Evolutionary conservation across 805 yeast species (phyloP).

Genomic region (Nakazawaea pomicola): DNA sequence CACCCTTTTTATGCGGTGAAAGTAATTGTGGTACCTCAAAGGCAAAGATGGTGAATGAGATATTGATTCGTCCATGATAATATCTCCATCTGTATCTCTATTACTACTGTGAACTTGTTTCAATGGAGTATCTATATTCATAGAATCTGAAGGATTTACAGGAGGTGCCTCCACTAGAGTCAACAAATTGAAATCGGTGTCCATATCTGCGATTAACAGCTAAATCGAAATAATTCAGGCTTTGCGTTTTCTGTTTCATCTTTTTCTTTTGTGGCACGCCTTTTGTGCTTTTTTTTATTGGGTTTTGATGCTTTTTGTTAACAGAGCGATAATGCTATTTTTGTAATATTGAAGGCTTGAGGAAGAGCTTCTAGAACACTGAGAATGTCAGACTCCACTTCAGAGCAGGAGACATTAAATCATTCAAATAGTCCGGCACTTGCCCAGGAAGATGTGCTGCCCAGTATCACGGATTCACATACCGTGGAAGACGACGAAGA

Average conservation of each 20-base stretch:
- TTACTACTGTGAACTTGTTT: not conserved
- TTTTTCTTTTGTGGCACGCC: conserved; percentile 1
- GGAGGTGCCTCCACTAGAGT: conserved; percentile 2
- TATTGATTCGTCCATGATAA: conserved; percentile 13
- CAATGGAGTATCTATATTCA: conserved; percentile 7
- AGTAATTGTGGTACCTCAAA: conserved; percentile 10
- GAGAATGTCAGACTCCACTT: conserved; percentile 4
- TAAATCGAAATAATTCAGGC: conserved; percentile 7
- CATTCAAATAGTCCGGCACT: not conserved
- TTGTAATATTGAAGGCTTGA: too few species aligned
- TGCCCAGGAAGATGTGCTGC: not conserved
- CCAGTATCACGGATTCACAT: not conserved
- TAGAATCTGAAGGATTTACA: conserved; percentile 4
- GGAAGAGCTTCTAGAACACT: too few species aligned
- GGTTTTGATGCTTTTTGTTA: too few species aligned
- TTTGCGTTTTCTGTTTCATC: conserved; percentile 1
- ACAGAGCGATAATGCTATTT: too few species aligned
- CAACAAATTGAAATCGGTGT: not conserved
- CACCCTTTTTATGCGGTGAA: conserved; percentile 8
- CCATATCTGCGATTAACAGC: conserved; percentile 5
- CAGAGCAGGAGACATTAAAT: not conserved
- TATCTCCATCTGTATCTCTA: conserved; percentile 11
- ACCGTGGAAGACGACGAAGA: conserved; percentile 42
- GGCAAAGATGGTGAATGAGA: conserved; percentile 14
- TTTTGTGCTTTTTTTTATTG: too few species aligned